Evolutionary conservation across 2,329 filamentous ascomycete species (phyloP).

Genomic region (Talaromyces funiculosus): DNA sequence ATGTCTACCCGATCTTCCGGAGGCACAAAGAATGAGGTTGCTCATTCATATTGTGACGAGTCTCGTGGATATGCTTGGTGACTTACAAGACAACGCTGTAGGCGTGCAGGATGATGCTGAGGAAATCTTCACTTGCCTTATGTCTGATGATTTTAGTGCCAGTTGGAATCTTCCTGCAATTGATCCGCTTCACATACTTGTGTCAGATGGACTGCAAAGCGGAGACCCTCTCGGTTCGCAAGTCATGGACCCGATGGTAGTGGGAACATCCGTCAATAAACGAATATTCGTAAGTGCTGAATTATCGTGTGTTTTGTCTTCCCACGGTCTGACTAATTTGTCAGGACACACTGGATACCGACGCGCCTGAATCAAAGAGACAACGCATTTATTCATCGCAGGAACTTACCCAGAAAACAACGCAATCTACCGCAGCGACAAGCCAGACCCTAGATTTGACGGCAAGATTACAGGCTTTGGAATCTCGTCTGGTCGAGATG

Average conservation of each 20-base stretch:
- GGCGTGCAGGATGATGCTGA: slow-evolving; percentile 37
- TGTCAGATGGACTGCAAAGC: slow-evolving; percentile 19
- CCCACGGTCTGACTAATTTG: not conserved
- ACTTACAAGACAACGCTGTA: slow-evolving; percentile 38
- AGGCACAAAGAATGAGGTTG: slow-evolving; percentile 27
- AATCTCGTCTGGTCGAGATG: slow-evolving; percentile 28
- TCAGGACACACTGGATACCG: slow-evolving; percentile 27
- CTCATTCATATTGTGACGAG: slow-evolving; percentile 30
- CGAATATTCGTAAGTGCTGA: slow-evolving; percentile 26
- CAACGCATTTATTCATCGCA: slow-evolving; percentile 31
- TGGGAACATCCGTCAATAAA: slow-evolving; percentile 21
- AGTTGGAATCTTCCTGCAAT: slow-evolving; percentile 35
- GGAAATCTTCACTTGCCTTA: slow-evolving; percentile 29
- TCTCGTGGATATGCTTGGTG: slow-evolving; percentile 33
- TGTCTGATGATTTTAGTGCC: slow-evolving; percentile 31
- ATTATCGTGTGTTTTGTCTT: not conserved
- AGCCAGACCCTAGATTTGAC: slow-evolving; percentile 26
- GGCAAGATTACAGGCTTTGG: slow-evolving; percentile 23
- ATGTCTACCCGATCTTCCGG: slow-evolving; percentile 35
- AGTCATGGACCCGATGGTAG: slow-evolving; percentile 14
- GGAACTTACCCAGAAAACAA: slow-evolving; percentile 31
- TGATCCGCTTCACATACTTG: slow-evolving; percentile 32
- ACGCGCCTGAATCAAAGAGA: slow-evolving; percentile 31
- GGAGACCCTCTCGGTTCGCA: not conserved
- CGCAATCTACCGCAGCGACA: slow-evolving; percentile 28